Base-by-base conservation (phyloP, 169 alveolate species). In the Plasmodium gaboni region DNA sequence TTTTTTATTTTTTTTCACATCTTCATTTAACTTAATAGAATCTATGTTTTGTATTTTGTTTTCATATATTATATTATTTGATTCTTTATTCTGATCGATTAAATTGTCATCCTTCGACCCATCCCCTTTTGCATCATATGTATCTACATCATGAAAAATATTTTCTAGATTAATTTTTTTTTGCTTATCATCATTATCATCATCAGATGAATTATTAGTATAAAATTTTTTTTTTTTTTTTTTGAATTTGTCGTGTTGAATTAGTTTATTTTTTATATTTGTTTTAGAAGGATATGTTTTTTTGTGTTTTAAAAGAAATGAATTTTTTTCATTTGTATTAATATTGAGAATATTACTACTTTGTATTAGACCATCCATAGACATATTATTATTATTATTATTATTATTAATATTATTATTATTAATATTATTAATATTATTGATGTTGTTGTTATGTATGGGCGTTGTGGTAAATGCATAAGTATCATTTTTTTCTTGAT, bases 381-480 rank as follows among this genome's bases (percentile, higher is more conserved):
- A 46, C 9, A 68, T 69, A 42, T 51, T 32, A 32, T 32, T 32
- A 32, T 32, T 32, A 32, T 5, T 32, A 32, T 32, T 32, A 32
- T 5, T 32, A 32, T 32, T 32, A 32, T 5, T 32, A 5, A 1
- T 32, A 32, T 32, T 28, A 28, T 28, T 28, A 2, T 26, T 26
- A 2, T 26, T 1, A 2, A 1, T 26, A 2, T 26, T 32, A 32
- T 32, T 32, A 32, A 5, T 32, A 32, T 32, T 32, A 32, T 28
- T 28, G 0, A 5, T 32, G 1, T 32, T 4, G 9, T n/a, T 60
- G 26, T 60, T 85, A 46, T 70, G 26, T 70, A 70, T 71, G 17
- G 92, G 87, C 0, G 92, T 46, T 9, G 74, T 87, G 0, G 92
- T 86, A 73, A 86, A 86, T 32, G 74, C 92, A 70, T 59, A 71